phyloP scores from a whole-genome alignment of 345 rosid species.

The Citrus sp. region DNA sequence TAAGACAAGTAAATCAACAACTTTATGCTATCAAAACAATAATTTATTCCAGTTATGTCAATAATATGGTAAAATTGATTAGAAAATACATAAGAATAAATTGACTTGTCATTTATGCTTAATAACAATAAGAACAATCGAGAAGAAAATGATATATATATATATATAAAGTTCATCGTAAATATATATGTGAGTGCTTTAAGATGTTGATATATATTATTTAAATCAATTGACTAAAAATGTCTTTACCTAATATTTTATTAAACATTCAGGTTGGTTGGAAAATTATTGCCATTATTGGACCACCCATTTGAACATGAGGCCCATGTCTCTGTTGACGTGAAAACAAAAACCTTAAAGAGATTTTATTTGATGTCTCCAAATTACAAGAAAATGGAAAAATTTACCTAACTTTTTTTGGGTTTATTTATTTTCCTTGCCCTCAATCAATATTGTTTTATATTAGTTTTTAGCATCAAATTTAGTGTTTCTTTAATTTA shows the following conservation, averaged over 20 bases:
- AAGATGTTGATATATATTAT: background rate
- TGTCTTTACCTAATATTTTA: background rate
- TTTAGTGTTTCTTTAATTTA: no score
- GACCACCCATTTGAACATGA: background rate
- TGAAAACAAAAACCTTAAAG: background rate
- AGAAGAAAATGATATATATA: background rate
- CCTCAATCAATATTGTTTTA: no score
- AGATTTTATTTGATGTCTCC: background rate
- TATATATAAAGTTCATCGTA: background rate
- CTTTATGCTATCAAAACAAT: background rate
- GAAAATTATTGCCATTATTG: background rate
- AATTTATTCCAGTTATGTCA: background rate
- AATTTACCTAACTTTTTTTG: background rate
- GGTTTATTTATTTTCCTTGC: no score
- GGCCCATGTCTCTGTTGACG: background rate
- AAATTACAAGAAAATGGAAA: background rate
- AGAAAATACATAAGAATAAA: no score
- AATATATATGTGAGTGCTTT: background rate
- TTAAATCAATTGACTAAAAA: background rate
- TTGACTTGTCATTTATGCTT: no score
- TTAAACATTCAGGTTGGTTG: background rate
- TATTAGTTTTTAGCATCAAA: no score
- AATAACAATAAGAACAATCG: background rate
- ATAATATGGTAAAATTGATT: background rate
- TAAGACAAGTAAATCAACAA: background rate